Base-by-base conservation (phyloP, 78 protist genomes). In the Thecamonas trahens region DNA sequence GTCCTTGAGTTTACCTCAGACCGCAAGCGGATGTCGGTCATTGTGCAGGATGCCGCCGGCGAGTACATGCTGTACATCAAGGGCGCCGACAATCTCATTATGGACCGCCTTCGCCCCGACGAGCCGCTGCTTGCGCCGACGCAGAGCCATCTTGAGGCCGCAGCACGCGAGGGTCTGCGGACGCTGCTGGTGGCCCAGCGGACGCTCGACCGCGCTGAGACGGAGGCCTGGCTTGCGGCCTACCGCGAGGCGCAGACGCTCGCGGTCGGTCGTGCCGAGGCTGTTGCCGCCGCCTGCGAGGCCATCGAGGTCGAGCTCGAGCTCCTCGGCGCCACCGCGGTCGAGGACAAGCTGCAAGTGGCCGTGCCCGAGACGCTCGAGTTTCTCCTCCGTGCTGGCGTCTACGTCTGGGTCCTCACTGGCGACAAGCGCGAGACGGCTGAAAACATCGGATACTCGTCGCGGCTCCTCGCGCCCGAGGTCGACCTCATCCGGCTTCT, bases 371-470 rank as follows among this genome's bases (percentile, higher is more conserved):
- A 76, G 29, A 40, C 85, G 5, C 18, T 85, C 58, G 28, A 6
- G 24, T n/a, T 1, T 15, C 65, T 86, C 29, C 42, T 55, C 22
- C 44, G 35, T 3, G 88, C 87, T 35, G 88, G 81, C 24, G 52
- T 88, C 49, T 39, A 57, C 34, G 18, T 82, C 7, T 93, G 95
- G 93, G 72, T 93, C 79, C 74, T 90, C 39, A 90, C 97, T 24
- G 98, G 98, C 44, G 99, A 96, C 84, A 93, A 94, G 81, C 91
- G 74, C 55, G 97, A 94, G 73, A 95, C 98, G 20, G 99, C 99
- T 11, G 80, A 90, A 34, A 94, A 94, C 83, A 92, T 96, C 75
- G 97, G 94, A 8, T 76, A 58, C 49, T 80, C 95, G 5, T 91
- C 96, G 78, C 47, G 77, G 6, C 76, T 91, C 20, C 44, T 85